phyloP scores from a whole-genome alignment of 768 basidiomycete genomes.

The Vararia minispora region DNA sequence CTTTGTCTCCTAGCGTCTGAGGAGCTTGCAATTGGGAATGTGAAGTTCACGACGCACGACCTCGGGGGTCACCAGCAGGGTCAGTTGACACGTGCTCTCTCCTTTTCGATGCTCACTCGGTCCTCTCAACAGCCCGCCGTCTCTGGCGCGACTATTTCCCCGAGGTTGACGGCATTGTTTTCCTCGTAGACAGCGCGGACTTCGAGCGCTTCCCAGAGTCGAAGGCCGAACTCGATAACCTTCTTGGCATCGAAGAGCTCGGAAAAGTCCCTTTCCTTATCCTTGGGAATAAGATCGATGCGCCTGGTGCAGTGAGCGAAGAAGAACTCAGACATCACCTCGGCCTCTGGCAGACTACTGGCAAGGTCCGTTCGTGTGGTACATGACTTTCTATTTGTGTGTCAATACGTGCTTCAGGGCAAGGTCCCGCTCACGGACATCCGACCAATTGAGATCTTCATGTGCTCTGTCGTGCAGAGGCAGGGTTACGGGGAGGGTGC shows the following conservation, averaged over 20 bases:
- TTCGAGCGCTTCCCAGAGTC: slow-evolving; percentile 93
- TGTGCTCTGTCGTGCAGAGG: slow-evolving; percentile 99
- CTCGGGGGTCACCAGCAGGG: slow-evolving; percentile 97
- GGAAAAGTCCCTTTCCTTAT: slow-evolving; percentile 96
- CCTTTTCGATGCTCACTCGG: background rate
- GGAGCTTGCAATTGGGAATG: slow-evolving; percentile 96
- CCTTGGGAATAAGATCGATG: slow-evolving; percentile 99
- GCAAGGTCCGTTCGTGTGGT: slow-evolving; percentile 93
- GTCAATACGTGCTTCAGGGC: slow-evolving; percentile 42
- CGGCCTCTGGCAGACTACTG: slow-evolving; percentile 97
- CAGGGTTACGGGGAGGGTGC: slow-evolving; percentile 96
- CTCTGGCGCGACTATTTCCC: slow-evolving; percentile 99
- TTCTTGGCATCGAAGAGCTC: slow-evolving; percentile 92
- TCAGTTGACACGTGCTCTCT: slow-evolving; percentile 22
- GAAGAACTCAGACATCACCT: slow-evolving; percentile 94
- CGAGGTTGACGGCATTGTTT: slow-evolving; percentile 97
- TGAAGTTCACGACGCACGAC: slow-evolving; percentile 98
- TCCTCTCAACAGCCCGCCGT: slow-evolving; percentile 58
- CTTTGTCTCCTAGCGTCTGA: slow-evolving; percentile 67
- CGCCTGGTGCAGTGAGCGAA: slow-evolving; percentile 94
- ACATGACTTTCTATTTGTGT: slow-evolving; percentile 97
- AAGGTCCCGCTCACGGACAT: slow-evolving; percentile 96
- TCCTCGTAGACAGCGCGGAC: slow-evolving; percentile 96
- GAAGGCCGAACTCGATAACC: slow-evolving; percentile 93
- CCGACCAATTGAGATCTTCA: slow-evolving; percentile 97